These are phyloP conservation scores for Cercospora zeina DNA, from an alignment of 2,329 filamentous ascomycete species.

Conservation along the genomic window DNA sequence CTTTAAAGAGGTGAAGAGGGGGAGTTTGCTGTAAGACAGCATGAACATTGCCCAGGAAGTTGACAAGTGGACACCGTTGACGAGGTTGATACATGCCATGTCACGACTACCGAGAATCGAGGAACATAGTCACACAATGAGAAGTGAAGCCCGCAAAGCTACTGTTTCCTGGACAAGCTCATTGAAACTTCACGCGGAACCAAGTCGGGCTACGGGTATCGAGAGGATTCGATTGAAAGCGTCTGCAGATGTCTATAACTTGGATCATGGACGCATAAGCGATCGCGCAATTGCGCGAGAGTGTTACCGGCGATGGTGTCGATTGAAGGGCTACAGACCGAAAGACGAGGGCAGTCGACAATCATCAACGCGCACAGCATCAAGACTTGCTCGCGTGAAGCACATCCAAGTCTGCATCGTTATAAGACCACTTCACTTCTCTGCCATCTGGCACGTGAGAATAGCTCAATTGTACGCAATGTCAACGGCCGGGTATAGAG, in stretches of 20 bases:
- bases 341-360: background rate
- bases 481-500: background rate
- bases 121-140: too few relatives aligned
- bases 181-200: too few relatives aligned
- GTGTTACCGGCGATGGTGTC: background rate
- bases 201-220: too few relatives aligned
- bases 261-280: too few relatives aligned
- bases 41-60: background rate
- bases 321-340: background rate
- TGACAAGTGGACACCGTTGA: background rate
- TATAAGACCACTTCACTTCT: background rate
- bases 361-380: background rate
- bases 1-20: constrained; percentile 46
- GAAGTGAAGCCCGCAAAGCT: too few relatives aligned
- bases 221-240: too few relatives aligned
- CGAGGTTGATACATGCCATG: background rate
- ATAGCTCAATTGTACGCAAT: background rate
- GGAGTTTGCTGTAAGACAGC: constrained; percentile 12
- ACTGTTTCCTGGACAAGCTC: too few relatives aligned
- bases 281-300: background rate
- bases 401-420: background rate
- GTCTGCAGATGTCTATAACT: too few relatives aligned
- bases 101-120: too few relatives aligned
- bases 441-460: background rate
- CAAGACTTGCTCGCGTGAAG: background rate